A percentile compares a stretch with the other conserved stretches of the same genome.
Conservation (phyloP, 208 protist species). For the Porcisia hertigi region DNA sequence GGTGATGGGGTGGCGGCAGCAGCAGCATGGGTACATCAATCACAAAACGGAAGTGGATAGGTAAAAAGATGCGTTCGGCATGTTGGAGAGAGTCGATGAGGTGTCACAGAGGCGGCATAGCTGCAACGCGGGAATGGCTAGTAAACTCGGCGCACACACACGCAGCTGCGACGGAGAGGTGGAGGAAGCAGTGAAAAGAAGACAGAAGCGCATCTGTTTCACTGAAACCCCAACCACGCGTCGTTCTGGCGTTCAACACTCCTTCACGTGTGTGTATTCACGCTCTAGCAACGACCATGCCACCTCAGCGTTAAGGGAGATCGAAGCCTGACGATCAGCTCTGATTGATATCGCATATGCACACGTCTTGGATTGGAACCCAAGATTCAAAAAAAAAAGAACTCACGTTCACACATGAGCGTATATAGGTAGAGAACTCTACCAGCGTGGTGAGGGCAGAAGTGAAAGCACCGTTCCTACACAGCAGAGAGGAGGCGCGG, state of each 20-base stretch:
- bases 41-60: not conserved
- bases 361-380: no score
- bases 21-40: not conserved
- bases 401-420: no score
- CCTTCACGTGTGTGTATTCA: not conserved
- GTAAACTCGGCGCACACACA: not conserved
- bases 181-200: not conserved
- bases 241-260: not conserved
- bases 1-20: not conserved
- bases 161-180: not conserved
- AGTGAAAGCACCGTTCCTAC: no score
- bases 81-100: not conserved
- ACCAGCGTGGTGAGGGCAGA: no score
- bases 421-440: no score
- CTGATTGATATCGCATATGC: not conserved
- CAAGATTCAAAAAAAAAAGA: no score
- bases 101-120: not conserved
- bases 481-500: no score
- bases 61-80: not conserved
- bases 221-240: not conserved
- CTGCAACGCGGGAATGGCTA: not conserved
- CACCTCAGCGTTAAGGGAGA: not conserved
- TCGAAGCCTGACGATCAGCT: not conserved
- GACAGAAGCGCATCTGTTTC: not conserved
- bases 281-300: not conserved